Evolutionary conservation across 2,329 filamentous ascomycete species (phyloP).

Genomic region (Aspergillus brasiliensis): DNA sequence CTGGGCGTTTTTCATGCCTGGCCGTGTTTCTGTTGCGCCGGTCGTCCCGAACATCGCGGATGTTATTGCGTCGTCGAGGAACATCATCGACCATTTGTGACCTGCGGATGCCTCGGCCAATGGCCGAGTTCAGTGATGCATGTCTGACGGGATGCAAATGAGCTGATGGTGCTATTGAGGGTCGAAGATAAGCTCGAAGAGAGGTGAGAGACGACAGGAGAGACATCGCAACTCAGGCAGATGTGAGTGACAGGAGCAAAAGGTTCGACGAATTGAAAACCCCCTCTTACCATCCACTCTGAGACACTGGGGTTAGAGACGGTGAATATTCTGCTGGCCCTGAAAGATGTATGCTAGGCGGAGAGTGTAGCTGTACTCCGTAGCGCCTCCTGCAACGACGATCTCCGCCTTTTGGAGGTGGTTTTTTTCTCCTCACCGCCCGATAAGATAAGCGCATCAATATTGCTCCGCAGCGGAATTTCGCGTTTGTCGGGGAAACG

Average conservation of each 20-base stretch:
- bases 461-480: conserved; percentile 11
- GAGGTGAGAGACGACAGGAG: conserved; percentile 6
- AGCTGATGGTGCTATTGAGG: conserved; percentile 9
- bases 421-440: background rate
- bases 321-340: no score
- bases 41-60: background rate
- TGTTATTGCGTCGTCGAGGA: background rate
- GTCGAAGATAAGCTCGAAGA: conserved; percentile 18
- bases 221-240: conserved; percentile 3
- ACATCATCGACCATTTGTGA: conserved; percentile 26
- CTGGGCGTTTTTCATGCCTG: background rate
- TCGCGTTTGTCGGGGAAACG: conserved; percentile 12
- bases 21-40: background rate
- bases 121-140: conserved; percentile 67
- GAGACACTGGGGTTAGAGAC: no score
- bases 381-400: no score
- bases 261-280: no score
- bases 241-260: no score
- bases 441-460: conserved; percentile 23
- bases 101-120: conserved; percentile 65
- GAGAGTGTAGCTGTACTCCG: no score
- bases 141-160: conserved; percentile 36
- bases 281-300: no score
- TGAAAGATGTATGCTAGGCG: no score
- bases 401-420: background rate